Conservation (phyloP, 345 rosid species). For the Microcos paniculata region DNA sequence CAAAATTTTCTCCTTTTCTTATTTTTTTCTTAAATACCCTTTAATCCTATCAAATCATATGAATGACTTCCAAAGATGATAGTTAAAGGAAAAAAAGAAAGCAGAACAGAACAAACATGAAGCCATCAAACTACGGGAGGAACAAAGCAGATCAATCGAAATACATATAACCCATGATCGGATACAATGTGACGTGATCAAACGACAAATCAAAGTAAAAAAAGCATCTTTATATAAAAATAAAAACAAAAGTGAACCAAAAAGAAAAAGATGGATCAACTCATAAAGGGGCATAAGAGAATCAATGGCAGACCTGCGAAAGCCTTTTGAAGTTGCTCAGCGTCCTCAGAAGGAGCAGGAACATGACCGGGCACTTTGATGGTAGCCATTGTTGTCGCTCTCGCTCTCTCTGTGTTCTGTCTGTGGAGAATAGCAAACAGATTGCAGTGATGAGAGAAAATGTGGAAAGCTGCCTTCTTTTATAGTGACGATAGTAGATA, state of each 20-base stretch:
- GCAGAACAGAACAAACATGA: neutral
- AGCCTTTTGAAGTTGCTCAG: conserved; percentile 86
- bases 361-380: conserved; percentile 56
- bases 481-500: neutral
- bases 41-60: neutral
- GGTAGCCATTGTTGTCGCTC: conserved; percentile 61
- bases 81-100: neutral
- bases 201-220: neutral
- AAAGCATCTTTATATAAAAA: neutral
- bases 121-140: neutral
- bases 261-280: neutral
- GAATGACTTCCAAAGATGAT: conserved; percentile 7
- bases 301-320: conserved; percentile 47
- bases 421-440: conserved; percentile 18
- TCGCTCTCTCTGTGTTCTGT: neutral
- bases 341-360: conserved; percentile 81
- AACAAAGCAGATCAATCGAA: conserved; percentile 13
- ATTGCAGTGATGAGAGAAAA: neutral
- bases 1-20: neutral
- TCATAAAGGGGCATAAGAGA: neutral
- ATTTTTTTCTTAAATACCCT: neutral
- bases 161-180: conserved; percentile 1
- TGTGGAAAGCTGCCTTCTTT: neutral
- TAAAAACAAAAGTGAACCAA: neutral
- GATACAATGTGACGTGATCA: neutral